These are phyloP conservation scores for Chaetomiaceae sp. DNA, from an alignment of 2,329 filamentous ascomycete species.

Conservation along the genomic window DNA sequence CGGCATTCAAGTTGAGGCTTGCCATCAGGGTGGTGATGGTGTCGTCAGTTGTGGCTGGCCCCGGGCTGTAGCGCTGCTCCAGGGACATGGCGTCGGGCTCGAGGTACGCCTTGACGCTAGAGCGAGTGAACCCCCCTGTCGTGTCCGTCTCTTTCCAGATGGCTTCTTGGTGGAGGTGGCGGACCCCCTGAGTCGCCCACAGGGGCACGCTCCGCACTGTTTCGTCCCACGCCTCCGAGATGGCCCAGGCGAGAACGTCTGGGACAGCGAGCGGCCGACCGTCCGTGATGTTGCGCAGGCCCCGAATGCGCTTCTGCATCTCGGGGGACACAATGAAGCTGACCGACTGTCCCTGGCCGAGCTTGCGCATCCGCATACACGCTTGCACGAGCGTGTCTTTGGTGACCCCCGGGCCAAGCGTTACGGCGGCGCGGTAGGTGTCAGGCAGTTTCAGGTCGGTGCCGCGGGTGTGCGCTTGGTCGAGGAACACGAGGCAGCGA, in stretches of 20 bases:
- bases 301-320: conserved; percentile 33
- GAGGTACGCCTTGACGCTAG: background rate
- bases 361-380: conserved; percentile 60
- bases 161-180: background rate
- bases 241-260: background rate
- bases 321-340: conserved; percentile 54
- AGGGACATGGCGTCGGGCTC: background rate
- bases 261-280: background rate
- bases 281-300: background rate
- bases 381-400: conserved; percentile 62
- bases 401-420: conserved; percentile 50
- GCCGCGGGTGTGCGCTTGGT: conserved; percentile 56
- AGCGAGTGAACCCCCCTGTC: background rate
- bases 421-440: conserved; percentile 46
- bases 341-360: conserved; percentile 51
- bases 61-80: background rate
- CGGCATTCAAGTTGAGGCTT: background rate
- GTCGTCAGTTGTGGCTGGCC: background rate
- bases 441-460: conserved; percentile 54
- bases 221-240: background rate
- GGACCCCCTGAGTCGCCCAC: background rate
- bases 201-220: background rate
- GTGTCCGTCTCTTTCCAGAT: background rate
- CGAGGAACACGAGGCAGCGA: conserved; percentile 52
- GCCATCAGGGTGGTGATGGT: conserved; percentile 1